phyloP scores from a whole-genome alignment of 805 yeast genomes.

The Lipomyces sp. region DNA sequence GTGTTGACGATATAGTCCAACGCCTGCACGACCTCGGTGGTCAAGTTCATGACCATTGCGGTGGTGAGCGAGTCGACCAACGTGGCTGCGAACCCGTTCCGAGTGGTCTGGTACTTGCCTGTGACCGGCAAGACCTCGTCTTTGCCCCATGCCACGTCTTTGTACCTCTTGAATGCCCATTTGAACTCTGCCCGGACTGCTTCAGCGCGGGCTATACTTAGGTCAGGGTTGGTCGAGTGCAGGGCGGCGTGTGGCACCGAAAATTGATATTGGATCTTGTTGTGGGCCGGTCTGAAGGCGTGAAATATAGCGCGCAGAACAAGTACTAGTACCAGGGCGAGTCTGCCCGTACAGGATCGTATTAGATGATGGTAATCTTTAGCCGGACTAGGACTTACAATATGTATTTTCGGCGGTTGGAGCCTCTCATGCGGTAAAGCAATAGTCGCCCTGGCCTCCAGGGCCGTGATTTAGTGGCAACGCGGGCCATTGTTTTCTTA shows the following conservation, averaged over 20 bases:
- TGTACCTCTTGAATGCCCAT: conserved; percentile 31
- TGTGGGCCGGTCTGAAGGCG: conserved; percentile 10
- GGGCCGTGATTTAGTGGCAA: conserved; percentile 12
- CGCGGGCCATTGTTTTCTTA: background rate
- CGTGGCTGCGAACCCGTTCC: conserved; percentile 53
- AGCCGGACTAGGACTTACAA: conserved; percentile 8
- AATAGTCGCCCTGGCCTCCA: background rate
- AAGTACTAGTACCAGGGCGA: background rate
- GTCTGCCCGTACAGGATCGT: background rate
- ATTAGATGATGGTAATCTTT: background rate
- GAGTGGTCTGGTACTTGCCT: conserved; percentile 42
- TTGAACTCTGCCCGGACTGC: conserved; percentile 24
- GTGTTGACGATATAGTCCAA: conserved; percentile 42
- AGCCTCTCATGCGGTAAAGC: conserved; percentile 9
- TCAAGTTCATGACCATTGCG: conserved; percentile 47
- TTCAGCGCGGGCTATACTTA: conserved; percentile 19
- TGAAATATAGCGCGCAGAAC: background rate
- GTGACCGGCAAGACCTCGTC: conserved; percentile 49
- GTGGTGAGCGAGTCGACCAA: conserved; percentile 54
- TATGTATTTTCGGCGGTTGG: conserved; percentile 11
- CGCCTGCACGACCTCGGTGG: conserved; percentile 45
- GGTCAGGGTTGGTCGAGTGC: background rate
- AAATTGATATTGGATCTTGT: conserved; percentile 22
- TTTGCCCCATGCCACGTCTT: conserved; percentile 44
- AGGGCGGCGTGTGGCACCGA: conserved; percentile 2